Conservation (phyloP, 352 stramenopile species). For the Vaucheria bursata region DNA sequence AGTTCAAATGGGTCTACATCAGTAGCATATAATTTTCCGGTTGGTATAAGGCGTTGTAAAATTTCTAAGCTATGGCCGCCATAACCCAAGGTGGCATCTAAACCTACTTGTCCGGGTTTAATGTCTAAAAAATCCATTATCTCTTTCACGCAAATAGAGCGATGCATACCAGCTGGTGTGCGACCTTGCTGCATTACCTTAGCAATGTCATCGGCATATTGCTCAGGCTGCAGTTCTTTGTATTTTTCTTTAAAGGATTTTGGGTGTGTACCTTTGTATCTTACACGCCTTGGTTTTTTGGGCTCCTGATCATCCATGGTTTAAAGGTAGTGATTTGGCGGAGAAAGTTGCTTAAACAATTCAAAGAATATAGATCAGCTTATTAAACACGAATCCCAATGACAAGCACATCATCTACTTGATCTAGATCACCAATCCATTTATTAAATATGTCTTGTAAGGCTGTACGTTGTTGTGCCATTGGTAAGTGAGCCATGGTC, state of each 20-base stretch:
- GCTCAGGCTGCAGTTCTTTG: not conserved
- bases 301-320: not conserved
- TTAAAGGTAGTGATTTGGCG: constrained; percentile 1
- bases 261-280: not conserved
- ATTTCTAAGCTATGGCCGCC: constrained; percentile 64
- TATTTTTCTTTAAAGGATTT: constrained; percentile 7
- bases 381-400: too few species aligned
- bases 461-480: too few species aligned
- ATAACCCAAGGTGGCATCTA: constrained; percentile 67
- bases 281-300: not conserved
- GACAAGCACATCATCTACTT: too few species aligned
- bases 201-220: not conserved
- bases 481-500: too few species aligned
- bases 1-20: constrained; percentile 58
- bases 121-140: not conserved
- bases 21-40: constrained; percentile 61
- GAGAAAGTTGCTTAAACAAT: too few species aligned
- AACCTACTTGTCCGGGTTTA: not conserved
- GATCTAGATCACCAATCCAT: too few species aligned
- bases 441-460: too few species aligned
- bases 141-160: not conserved
- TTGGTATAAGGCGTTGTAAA: constrained; percentile 52
- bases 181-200: constrained; percentile 1
- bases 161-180: not conserved
- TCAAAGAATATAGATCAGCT: too few species aligned